These are phyloP conservation scores for Neocallimastix lanati DNA, from an alignment of 192 early-diverging fungal species.

Conservation along the genomic window DNA sequence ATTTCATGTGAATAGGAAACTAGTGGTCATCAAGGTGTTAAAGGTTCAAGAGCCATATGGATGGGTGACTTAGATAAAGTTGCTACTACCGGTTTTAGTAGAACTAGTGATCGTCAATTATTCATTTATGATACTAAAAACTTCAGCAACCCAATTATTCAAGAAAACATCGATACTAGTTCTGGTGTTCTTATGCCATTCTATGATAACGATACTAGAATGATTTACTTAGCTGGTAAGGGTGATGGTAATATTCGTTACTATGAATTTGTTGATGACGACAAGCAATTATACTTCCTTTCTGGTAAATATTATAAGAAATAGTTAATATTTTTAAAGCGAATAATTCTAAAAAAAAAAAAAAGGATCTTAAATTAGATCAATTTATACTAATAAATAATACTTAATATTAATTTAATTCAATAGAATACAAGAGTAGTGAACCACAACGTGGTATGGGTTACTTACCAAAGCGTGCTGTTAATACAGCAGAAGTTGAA, in stretches of 20 bases:
- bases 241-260: conserved; percentile 98
- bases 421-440: conserved; percentile 57
- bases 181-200: conserved; percentile 93
- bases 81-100: conserved; percentile 85
- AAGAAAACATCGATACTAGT: conserved; percentile 69
- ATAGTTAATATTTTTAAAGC: too few relatives aligned
- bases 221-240: conserved; percentile 44
- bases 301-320: conserved; percentile 12
- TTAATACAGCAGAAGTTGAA: conserved; percentile 73
- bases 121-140: conserved; percentile 66
- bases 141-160: conserved; percentile 48
- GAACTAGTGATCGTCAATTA: conserved; percentile 84
- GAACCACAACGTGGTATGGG: conserved; percentile 88
- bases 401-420: too few relatives aligned
- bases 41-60: conserved; percentile 86
- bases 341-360: too few relatives aligned
- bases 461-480: conserved; percentile 81
- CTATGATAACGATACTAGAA: conserved; percentile 75
- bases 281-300: conserved; percentile 50
- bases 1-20: conserved; percentile 51
- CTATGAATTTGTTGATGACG: conserved; percentile 93
- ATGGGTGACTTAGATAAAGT: conserved; percentile 63
- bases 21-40: conserved; percentile 78
- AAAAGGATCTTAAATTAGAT: too few relatives aligned
- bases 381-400: neutral